Base-by-base conservation (phyloP, 108 stramenopile genomes). In the Mediolabrus comicus region DNA sequence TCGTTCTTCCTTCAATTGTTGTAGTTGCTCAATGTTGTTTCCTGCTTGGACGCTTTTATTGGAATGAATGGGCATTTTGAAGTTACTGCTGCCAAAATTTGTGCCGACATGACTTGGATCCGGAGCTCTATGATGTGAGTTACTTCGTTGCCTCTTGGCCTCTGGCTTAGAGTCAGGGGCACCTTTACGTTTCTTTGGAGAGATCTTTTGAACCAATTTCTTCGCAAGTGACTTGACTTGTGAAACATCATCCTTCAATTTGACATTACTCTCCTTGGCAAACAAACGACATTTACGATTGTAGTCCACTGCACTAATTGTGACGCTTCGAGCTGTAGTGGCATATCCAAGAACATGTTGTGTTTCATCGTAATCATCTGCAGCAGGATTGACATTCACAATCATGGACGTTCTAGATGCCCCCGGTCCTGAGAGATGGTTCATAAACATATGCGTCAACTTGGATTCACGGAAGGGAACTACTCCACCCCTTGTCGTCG, bases 381-480 rank as follows among this genome's bases (percentile, higher is more conserved):
- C 75, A 17, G 81, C 62, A 9, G 98, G 96, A 69, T 95, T 90
- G 41, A 96, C 94, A 68, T 96, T 96, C 12, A 96, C 95, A 67
- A 98, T 84, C 94, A 98, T 98, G 27, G 82, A 73, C 4, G 94
- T 96, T 9, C 89, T 46, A 1, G 86, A 69, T 12, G 90, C 89
- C 25, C 82, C 78, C 8, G 79, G 69, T 12, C 92, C 89, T 24
- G 89, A 83, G 57, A 98, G 84, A 68, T 93, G 94, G 66, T 92
- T 83, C 92, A 92, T 94, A 71, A 99, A 98, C 66, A 99, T 83
- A 41, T 96, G 96, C 9, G 97, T 98, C 56, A 99, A 82, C 81
- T 98, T 99, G 54, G 87, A 91, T 66, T 98, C 99, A 17, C 99
- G 93, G 76, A 92, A 99, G 0, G 98, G 98, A 9, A 98, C 85